Evolutionary conservation across 345 rosid species (phyloP).

Genomic region (Euphorbia peplus): DNA sequence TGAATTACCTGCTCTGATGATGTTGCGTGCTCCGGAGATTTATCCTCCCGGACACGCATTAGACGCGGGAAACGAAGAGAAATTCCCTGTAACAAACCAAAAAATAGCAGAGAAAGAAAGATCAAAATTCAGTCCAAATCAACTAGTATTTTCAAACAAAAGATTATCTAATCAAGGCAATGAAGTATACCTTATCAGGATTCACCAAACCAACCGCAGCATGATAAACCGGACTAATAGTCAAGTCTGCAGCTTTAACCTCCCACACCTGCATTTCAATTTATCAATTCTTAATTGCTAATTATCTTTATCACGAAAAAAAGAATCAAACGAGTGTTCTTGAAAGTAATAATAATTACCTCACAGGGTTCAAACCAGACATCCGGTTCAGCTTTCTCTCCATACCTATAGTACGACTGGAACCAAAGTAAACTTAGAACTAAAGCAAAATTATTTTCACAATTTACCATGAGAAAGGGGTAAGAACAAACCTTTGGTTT

Average conservation of each 20-base stretch:
- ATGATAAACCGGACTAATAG: slow-evolving; percentile 86
- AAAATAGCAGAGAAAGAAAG: neutral
- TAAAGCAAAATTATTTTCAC: slow-evolving; percentile 11
- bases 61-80: slow-evolving; percentile 90
- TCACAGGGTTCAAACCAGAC: slow-evolving; percentile 93
- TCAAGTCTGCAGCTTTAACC: slow-evolving; percentile 96
- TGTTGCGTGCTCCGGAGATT: slow-evolving; percentile 76
- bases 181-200: slow-evolving; percentile 62
- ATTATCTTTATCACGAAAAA: neutral
- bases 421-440: slow-evolving; percentile 20
- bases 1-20: slow-evolving; percentile 75
- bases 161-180: neutral
- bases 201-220: slow-evolving; percentile 87
- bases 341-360: slow-evolving; percentile 41
- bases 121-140: neutral
- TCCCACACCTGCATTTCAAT: slow-evolving; percentile 73
- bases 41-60: slow-evolving; percentile 76
- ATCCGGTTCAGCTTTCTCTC: slow-evolving; percentile 68
- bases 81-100: slow-evolving; percentile 50
- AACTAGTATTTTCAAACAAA: slow-evolving; percentile 1
- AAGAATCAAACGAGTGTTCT: neutral
- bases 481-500: slow-evolving; percentile 65
- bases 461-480: neutral
- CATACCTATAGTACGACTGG: slow-evolving; percentile 74
- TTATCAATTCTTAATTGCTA: neutral